A percentile compares a stretch with the other conserved stretches of the same genome.
These are phyloP conservation scores for Brassica cretica DNA, from an alignment of 345 rosid genomes.

Conservation along the genomic window DNA sequence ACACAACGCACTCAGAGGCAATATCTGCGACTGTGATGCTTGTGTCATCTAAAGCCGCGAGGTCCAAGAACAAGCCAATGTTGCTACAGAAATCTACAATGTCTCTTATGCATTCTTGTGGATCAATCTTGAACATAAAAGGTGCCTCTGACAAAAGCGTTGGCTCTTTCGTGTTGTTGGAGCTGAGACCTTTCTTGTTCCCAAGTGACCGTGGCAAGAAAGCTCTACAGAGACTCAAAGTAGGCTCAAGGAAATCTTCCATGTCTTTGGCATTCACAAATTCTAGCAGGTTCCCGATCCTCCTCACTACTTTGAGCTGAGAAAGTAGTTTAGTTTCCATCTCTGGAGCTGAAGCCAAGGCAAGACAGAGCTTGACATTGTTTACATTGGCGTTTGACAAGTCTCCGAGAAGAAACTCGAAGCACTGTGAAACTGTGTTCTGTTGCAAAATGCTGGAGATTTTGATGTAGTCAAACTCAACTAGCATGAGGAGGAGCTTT, in stretches of 20 bases:
- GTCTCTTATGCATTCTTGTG: slow-evolving; percentile 66
- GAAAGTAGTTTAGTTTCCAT: slow-evolving; percentile 88
- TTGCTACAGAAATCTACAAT: slow-evolving; percentile 76
- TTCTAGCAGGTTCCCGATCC: slow-evolving; percentile 84
- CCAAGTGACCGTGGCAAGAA: slow-evolving; percentile 67
- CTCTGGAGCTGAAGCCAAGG: slow-evolving; percentile 92
- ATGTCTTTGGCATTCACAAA: slow-evolving; percentile 77
- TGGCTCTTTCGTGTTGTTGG: slow-evolving; percentile 53
- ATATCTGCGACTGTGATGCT: slow-evolving; percentile 50
- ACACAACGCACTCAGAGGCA: slow-evolving; percentile 77
- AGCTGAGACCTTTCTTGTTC: slow-evolving; percentile 46
- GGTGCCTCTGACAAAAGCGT: slow-evolving; percentile 60
- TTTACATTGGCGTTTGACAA: slow-evolving; percentile 84
- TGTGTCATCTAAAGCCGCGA: slow-evolving; percentile 51
- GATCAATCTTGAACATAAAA: slow-evolving; percentile 45
- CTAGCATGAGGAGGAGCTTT: slow-evolving; percentile 93
- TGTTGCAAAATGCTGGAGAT: slow-evolving; percentile 71
- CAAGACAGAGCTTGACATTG: slow-evolving; percentile 83
- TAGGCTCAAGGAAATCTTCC: slow-evolving; percentile 96
- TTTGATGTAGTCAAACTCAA: slow-evolving; percentile 69
- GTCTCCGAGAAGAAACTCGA: slow-evolving; percentile 87
- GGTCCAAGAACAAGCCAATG: slow-evolving; percentile 60
- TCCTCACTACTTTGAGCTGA: slow-evolving; percentile 77
- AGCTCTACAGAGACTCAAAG: slow-evolving; percentile 77
- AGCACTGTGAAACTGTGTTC: slow-evolving; percentile 87